These are phyloP conservation scores for Oryza meyeriana DNA, from an alignment of 176 grass and related monocot species.

Conservation along the genomic window DNA sequence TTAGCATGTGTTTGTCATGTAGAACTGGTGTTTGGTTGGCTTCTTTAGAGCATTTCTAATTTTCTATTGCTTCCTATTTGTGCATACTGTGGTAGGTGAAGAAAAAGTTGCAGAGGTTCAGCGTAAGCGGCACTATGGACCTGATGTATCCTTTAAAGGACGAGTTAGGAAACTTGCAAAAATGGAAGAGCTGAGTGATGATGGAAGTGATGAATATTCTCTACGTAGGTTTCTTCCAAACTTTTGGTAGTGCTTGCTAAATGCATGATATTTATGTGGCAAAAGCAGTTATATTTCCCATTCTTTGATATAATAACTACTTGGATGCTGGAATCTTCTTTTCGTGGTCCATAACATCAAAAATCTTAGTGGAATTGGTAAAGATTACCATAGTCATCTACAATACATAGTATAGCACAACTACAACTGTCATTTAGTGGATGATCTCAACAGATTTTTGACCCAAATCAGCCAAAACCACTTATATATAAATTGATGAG, in stretches of 20 bases:
- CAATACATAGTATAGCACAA: background rate
- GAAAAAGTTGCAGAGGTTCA: slow-evolving; percentile 67
- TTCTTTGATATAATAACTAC: background rate
- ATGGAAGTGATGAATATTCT: slow-evolving; percentile 61
- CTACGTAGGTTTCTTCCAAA: slow-evolving; percentile 49
- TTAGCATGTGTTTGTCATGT: slow-evolving; percentile 2
- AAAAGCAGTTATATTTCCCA: slow-evolving; percentile 1
- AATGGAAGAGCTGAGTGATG: slow-evolving; percentile 56
- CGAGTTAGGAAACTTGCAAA: slow-evolving; percentile 69
- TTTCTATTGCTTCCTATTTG: slow-evolving; percentile 1
- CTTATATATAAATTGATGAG: background rate
- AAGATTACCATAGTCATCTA: background rate
- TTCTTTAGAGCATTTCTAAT: background rate
- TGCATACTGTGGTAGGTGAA: slow-evolving; percentile 49
- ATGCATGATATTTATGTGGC: background rate
- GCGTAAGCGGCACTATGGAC: slow-evolving; percentile 67
- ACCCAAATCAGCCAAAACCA: background rate
- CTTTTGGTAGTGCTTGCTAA: background rate
- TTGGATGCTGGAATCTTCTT: slow-evolving; percentile 26
- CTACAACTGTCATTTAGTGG: background rate
- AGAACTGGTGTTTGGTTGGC: background rate
- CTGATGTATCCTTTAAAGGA: slow-evolving; percentile 67
- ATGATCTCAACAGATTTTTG: background rate
- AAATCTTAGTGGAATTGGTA: background rate
- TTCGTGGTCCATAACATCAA: background rate